A percentile compares a stretch with the other conserved stretches of the same genome.
Conservation (phyloP, 495 filamentous ascomycete genomes). For the Aspergillus funiculosus region DNA sequence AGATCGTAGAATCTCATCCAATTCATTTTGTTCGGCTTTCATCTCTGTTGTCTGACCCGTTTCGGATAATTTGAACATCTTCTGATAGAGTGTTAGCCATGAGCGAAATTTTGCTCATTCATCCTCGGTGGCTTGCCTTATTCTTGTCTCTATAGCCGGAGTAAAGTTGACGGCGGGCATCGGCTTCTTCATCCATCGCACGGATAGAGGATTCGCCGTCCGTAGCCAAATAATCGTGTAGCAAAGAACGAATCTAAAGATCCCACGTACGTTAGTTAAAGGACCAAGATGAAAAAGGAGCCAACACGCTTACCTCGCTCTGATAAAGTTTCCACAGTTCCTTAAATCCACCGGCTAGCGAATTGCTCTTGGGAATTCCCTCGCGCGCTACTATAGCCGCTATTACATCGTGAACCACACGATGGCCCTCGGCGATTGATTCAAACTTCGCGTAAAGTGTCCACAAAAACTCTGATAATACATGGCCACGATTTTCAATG, state of each 20-base stretch:
- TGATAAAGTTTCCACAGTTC: conserved; percentile 92
- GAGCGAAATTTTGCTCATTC: not conserved
- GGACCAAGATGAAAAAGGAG: not conserved
- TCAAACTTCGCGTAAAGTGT: conserved; percentile 95
- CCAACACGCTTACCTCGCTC: conserved; percentile 50
- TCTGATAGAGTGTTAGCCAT: conserved; percentile 36
- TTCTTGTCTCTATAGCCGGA: conserved; percentile 61
- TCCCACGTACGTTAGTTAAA: conserved; percentile 29
- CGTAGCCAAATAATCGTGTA: conserved; percentile 97
- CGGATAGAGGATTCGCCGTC: conserved; percentile 63
- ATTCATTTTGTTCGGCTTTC: conserved; percentile 76
- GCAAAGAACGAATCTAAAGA: conserved; percentile 68
- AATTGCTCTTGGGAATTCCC: conserved; percentile 46
- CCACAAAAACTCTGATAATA: conserved; percentile 84
- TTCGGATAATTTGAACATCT: conserved; percentile 85
- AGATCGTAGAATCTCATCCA: conserved; percentile 81
- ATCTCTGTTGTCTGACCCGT: conserved; percentile 69
- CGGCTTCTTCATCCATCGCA: conserved; percentile 40
- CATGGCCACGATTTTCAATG: conserved; percentile 66
- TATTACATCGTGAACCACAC: conserved; percentile 87
- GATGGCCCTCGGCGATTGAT: conserved; percentile 91
- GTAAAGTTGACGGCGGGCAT: conserved; percentile 52
- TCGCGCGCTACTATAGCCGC: conserved; percentile 75
- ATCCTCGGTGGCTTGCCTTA: conserved; percentile 38
- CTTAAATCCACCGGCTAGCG: conserved; percentile 72